phyloP scores from a whole-genome alignment of 306 rosid genomes.

The Prunus fruticosa region DNA sequence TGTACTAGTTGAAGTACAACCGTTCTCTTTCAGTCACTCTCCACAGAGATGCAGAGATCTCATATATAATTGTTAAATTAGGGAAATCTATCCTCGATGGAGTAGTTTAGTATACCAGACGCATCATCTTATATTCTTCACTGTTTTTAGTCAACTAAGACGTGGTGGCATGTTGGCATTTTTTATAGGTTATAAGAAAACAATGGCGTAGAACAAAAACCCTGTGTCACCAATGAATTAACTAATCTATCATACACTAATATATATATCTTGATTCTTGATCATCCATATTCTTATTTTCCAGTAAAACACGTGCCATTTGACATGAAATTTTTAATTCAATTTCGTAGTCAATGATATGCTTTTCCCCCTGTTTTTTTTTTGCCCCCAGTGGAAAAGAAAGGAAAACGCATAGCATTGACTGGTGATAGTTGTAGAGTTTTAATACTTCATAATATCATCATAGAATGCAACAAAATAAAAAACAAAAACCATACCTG shows the following conservation, averaged over 20 bases:
- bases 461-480: conserved; percentile 9
- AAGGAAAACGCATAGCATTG: neutral
- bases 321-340: neutral
- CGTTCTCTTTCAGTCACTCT: neutral
- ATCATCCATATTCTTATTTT: neutral
- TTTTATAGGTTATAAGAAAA: too few species aligned
- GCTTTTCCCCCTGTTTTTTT: neutral
- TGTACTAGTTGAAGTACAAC: neutral
- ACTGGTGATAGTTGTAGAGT: neutral
- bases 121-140: neutral
- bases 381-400: neutral
- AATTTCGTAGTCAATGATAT: neutral
- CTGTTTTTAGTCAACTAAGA: neutral
- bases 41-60: neutral
- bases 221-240: too few species aligned
- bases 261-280: neutral
- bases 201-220: too few species aligned
- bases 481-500: conserved; percentile 45
- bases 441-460: neutral
- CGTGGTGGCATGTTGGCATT: too few species aligned
- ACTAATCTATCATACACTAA: neutral
- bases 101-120: neutral
- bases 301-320: neutral
- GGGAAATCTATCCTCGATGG: neutral
- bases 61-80: neutral